These are phyloP conservation scores for Isatis tinctoria DNA, from an alignment of 345 rosid species.

Conservation along the genomic window DNA sequence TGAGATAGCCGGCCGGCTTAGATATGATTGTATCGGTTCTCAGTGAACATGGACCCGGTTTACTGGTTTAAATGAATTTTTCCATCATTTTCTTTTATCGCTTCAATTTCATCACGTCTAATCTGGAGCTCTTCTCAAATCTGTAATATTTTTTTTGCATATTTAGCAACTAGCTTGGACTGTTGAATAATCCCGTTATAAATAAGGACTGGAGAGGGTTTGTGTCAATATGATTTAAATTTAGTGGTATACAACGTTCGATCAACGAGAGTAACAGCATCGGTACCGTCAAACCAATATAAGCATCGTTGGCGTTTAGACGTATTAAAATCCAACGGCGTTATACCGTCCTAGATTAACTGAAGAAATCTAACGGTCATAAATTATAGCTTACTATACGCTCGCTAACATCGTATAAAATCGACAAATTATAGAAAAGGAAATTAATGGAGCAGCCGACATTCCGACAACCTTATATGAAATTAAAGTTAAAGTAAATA, in stretches of 20 bases:
- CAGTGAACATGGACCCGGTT: background rate
- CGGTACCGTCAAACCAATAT: background rate
- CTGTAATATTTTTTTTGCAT: background rate
- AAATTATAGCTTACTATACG: background rate
- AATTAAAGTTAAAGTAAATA: background rate
- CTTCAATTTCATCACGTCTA: background rate
- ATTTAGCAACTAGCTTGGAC: background rate
- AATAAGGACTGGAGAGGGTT: background rate
- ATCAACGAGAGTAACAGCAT: background rate
- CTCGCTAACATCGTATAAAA: background rate
- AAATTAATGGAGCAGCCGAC: constrained; percentile 24
- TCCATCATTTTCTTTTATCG: background rate
- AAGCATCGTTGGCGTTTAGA: background rate
- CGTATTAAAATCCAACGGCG: background rate
- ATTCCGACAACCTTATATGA: background rate
- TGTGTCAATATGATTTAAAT: background rate
- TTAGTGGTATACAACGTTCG: background rate
- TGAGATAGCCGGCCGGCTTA: constrained; percentile 20
- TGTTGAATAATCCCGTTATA: background rate
- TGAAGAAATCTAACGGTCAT: background rate
- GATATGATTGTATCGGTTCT: background rate
- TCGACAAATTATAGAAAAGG: background rate
- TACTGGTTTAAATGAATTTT: background rate
- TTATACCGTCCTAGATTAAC: background rate
- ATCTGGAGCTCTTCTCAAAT: background rate